Evolutionary conservation across 495 filamentous ascomycete genomes (phyloP).

Genomic region (Diplogelasinospora grovesii): DNA sequence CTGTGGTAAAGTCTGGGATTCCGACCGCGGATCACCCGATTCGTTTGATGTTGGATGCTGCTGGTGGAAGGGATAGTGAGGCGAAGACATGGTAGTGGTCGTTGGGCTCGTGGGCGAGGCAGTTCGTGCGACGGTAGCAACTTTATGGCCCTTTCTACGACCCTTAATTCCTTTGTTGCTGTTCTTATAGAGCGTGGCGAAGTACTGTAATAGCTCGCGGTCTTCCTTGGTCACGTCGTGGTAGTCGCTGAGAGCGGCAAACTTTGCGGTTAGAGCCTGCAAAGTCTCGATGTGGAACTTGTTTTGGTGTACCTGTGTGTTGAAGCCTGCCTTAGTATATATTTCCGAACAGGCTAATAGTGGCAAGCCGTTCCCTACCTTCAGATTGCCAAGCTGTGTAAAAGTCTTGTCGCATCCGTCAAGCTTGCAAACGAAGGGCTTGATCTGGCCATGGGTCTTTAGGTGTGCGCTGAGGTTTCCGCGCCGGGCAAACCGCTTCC

Average conservation of each 20-base stretch:
- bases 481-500: slow-evolving; percentile 82
- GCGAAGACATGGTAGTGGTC: too few relatives aligned
- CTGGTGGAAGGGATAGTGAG: too few relatives aligned
- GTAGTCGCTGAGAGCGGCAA: slow-evolving; percentile 56
- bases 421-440: slow-evolving; percentile 74
- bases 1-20: too few relatives aligned
- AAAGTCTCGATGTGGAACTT: slow-evolving; percentile 77
- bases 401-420: slow-evolving; percentile 81
- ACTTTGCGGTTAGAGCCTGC: slow-evolving; percentile 61
- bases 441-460: slow-evolving; percentile 69
- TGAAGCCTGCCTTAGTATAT: background rate
- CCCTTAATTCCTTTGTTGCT: slow-evolving; percentile 98
- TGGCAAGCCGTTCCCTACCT: slow-evolving; percentile 45
- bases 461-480: slow-evolving; percentile 85
- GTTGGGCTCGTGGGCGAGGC: too few relatives aligned
- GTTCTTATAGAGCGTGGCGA: slow-evolving; percentile 84
- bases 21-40: too few relatives aligned
- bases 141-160: slow-evolving; percentile 73
- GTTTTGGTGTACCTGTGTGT: slow-evolving; percentile 79
- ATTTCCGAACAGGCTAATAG: background rate
- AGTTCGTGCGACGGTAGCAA: slow-evolving; percentile 25
- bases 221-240: slow-evolving; percentile 61
- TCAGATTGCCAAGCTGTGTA: slow-evolving; percentile 83
- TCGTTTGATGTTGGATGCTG: too few relatives aligned
- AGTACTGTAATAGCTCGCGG: slow-evolving; percentile 78